Evolutionary conservation across 148 eudicot genomes (phyloP).

Genomic region (Pouteria glomerata): DNA sequence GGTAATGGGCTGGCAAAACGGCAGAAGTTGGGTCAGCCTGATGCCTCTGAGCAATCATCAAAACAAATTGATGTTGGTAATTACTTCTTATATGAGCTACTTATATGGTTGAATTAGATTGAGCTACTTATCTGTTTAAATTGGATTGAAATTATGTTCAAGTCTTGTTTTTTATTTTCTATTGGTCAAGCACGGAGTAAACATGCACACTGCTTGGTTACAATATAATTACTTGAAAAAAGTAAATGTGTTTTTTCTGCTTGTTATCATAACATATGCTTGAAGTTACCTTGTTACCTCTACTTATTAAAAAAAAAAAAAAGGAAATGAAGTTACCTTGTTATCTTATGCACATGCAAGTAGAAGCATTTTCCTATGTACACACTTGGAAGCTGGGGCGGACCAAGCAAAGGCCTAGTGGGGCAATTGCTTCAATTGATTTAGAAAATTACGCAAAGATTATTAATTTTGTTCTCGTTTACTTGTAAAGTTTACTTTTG

Average conservation of each 20-base stretch:
- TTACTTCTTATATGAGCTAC: slow-evolving; percentile 19
- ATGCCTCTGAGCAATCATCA: slow-evolving; percentile 25
- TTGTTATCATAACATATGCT: background rate
- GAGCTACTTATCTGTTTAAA: background rate
- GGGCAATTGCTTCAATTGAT: too few species aligned
- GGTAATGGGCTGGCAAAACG: slow-evolving; percentile 35
- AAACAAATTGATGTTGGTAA: slow-evolving; percentile 51
- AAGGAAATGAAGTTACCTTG: background rate
- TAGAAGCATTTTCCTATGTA: background rate
- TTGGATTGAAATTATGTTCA: background rate
- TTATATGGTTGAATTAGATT: slow-evolving; percentile 2
- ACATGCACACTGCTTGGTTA: background rate
- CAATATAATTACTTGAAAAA: too few species aligned
- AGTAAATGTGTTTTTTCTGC: background rate
- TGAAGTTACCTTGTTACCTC: background rate
- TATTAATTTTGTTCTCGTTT: too few species aligned
- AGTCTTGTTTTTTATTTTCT: background rate
- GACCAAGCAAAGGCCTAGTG: too few species aligned
- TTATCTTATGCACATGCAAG: background rate
- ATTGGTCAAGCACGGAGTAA: slow-evolving; percentile 5
- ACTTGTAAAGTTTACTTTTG: too few species aligned
- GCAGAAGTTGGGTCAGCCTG: slow-evolving; percentile 32
- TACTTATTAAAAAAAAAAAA: too few species aligned
- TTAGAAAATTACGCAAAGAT: too few species aligned
- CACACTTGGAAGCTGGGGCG: background rate